These are phyloP conservation scores for Betula pendula DNA, from an alignment of 306 rosid species.

Conservation along the genomic window DNA sequence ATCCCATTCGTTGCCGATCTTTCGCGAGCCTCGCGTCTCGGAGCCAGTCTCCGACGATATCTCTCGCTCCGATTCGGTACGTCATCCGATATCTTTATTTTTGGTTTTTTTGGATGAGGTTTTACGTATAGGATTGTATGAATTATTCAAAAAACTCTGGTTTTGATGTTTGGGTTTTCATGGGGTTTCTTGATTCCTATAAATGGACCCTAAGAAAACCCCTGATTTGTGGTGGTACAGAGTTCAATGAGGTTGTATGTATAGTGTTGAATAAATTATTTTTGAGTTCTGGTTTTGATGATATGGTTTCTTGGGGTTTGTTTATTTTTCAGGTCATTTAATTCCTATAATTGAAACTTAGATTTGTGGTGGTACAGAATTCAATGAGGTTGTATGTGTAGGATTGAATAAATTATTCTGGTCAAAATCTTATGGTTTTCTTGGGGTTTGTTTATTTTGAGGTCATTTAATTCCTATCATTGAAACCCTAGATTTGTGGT, in stretches of 20 bases:
- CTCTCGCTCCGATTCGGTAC: constrained; percentile 33
- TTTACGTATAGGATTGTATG: neutral
- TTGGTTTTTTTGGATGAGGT: neutral
- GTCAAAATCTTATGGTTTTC: neutral
- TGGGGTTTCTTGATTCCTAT: neutral
- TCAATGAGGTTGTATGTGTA: neutral
- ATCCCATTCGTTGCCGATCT: constrained; percentile 54
- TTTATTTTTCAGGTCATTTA: neutral
- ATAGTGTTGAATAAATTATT: neutral
- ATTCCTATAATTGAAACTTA: neutral
- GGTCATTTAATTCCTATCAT: neutral
- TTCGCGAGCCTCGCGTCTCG: constrained; percentile 42
- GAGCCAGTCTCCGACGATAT: constrained; percentile 23
- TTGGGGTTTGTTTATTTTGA: neutral
- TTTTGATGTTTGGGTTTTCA: neutral
- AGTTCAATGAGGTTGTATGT: neutral
- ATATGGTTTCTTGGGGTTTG: neutral
- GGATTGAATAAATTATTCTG: neutral
- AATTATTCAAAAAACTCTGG: neutral
- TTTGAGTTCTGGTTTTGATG: neutral
- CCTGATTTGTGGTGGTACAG: no score
- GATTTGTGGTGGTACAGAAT: neutral
- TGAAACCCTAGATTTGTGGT: no score
- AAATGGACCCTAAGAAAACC: no score
- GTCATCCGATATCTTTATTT: constrained; percentile 3